Percentiles rank a stretch among this genome's conserved stretches.
Conservation (phyloP, 2,329 filamentous ascomycete genomes). For the Aspergillus sp. region DNA sequence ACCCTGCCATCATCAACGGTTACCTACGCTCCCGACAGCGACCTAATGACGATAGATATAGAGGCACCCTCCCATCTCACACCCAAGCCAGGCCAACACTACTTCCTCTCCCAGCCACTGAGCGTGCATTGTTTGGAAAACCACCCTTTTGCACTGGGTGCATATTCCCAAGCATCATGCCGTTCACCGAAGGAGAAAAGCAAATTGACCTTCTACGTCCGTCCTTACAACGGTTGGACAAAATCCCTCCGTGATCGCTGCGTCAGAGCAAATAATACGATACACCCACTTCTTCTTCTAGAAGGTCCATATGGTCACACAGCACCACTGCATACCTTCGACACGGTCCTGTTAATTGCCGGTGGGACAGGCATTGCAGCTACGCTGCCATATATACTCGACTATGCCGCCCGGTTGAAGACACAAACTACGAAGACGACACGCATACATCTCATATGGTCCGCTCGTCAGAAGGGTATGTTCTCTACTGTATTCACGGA, state of each 20-base stretch:
- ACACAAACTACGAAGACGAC: constrained; percentile 3
- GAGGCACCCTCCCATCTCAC: background rate
- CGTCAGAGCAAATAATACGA: constrained; percentile 44
- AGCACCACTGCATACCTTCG: constrained; percentile 40
- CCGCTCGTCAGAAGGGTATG: constrained; percentile 23
- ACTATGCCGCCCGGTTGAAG: constrained; percentile 17
- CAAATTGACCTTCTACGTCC: constrained; percentile 17
- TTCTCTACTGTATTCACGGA: background rate
- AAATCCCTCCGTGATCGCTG: background rate
- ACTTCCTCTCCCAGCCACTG: constrained; percentile 49
- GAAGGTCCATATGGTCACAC: constrained; percentile 52
- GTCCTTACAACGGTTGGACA: constrained; percentile 36
- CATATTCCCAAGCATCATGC: background rate
- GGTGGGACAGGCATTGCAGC: constrained; percentile 30
- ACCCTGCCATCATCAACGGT: background rate
- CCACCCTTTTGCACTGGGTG: constrained; percentile 49
- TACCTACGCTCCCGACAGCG: background rate
- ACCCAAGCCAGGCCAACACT: constrained; percentile 43
- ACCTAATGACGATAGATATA: background rate
- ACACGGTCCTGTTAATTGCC: constrained; percentile 54
- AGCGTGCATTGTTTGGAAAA: constrained; percentile 48
- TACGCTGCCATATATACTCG: constrained; percentile 40
- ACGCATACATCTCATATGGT: constrained; percentile 20
- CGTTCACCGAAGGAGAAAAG: background rate
- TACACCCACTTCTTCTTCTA: constrained; percentile 33